Percentiles rank a stretch among this genome's conserved stretches.
Evolutionary conservation across 257 asterid species (phyloP).

Genomic region (Petunia secreta): DNA sequence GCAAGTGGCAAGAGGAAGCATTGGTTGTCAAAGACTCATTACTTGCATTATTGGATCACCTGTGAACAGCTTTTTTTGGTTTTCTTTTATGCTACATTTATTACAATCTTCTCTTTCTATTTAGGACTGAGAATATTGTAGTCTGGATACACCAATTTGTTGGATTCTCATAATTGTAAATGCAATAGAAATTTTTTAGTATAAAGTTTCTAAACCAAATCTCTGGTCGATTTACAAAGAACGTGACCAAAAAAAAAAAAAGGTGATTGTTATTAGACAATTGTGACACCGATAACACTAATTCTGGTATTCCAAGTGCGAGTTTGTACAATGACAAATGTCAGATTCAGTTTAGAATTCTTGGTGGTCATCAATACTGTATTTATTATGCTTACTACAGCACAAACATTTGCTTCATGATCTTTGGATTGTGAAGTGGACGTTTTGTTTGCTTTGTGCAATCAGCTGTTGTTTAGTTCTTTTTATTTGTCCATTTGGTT

Average conservation of each 20-base stretch:
- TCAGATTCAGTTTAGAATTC: neutral
- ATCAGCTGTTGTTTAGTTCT: neutral
- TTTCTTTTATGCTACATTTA: conserved; percentile 3
- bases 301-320: neutral
- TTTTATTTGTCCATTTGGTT: neutral
- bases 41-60: conserved; percentile 6
- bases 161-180: conserved; percentile 32
- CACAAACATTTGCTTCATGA: conserved; percentile 11
- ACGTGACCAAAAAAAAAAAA: neutral
- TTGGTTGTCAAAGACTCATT: neutral
- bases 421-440: neutral
- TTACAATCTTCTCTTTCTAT: neutral
- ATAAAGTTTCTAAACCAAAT: neutral
- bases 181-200: conserved; percentile 24
- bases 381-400: neutral
- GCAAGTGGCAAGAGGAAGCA: conserved; percentile 21
- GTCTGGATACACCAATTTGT: conserved; percentile 22
- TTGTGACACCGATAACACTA: neutral
- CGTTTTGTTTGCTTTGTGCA: neutral
- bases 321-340: neutral
- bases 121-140: conserved; percentile 17
- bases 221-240: neutral
- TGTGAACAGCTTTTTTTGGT: conserved; percentile 26
- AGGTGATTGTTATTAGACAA: neutral
- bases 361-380: neutral